A percentile compares a stretch with the other conserved stretches of the same genome.
These are phyloP conservation scores for Torulaspora delbrueckii DNA, from an alignment of 805 yeast species.

Conservation along the genomic window DNA sequence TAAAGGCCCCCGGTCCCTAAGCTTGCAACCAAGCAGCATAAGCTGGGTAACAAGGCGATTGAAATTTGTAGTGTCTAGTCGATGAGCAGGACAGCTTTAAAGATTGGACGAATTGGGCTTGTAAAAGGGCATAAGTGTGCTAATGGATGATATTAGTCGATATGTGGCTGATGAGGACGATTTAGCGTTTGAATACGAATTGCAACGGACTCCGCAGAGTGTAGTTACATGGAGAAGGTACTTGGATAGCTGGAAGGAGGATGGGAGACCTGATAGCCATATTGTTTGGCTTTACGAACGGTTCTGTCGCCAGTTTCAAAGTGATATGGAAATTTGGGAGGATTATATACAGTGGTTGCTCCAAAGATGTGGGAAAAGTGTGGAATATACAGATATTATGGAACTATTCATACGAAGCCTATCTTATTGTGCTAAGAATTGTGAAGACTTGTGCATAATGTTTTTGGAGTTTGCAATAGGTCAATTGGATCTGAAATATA, in stretches of 20 bases:
- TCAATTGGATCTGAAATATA: conserved; percentile 34
- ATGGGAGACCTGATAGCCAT: conserved; percentile 14
- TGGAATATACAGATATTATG: background rate
- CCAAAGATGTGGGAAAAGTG: conserved; percentile 3
- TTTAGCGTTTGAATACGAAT: conserved; percentile 44
- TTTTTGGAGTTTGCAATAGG: conserved; percentile 47
- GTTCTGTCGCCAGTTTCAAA: conserved; percentile 31
- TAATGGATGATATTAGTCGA: conserved; percentile 12
- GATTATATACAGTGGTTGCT: conserved; percentile 39
- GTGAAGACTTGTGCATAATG: conserved; percentile 50
- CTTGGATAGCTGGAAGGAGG: conserved; percentile 34
- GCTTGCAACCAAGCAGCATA: conserved; percentile 7
- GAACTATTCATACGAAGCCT: conserved; percentile 33
- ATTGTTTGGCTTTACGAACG: conserved; percentile 35
- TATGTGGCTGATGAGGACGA: conserved; percentile 31
- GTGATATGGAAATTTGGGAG: conserved; percentile 21
- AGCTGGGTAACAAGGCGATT: conserved; percentile 3
- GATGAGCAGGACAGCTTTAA: background rate
- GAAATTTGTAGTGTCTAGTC: background rate
- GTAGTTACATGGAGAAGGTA: conserved; percentile 46
- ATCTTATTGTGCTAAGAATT: conserved; percentile 14
- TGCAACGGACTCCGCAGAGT: conserved; percentile 36
- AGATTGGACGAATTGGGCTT: background rate
- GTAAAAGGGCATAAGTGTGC: background rate
- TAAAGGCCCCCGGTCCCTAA: conserved; percentile 1